Evolutionary conservation across 108 stramenopile genomes (phyloP), one percentile per base, ranked within the genome.

Genomic region (Mediolabrus comicus): DNA sequence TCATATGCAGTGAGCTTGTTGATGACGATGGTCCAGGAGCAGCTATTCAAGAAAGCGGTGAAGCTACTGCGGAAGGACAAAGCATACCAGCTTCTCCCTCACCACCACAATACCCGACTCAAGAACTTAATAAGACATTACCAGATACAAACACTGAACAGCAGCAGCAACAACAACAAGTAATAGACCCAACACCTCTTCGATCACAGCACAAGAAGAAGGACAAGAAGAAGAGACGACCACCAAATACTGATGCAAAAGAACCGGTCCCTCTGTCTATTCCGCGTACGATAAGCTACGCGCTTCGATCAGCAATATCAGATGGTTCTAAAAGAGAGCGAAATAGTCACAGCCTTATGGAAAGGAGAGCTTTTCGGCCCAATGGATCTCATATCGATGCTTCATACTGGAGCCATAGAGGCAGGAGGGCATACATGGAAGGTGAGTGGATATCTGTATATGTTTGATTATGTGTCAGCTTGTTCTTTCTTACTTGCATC

Each of bases 341-440:
- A 22, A 72, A 74, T 29, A 79, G 71, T 12, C 82, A 86, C 17
- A 70, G 60, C 26, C 67, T 86, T 1, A 94, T 94, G 88, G 87
- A 89, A 35, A 80, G 84, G 22, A 62, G 89, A 38, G 69, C 84
- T 26, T 67, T 91, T 39, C 77, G 87, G 2, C 90, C 90, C 12
- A 94, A 94, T 54, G 76, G 82, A 31, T 69, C 79, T 13, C 80
- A 85, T 34, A 43, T 94, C 34, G 88, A 91, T 66, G 76, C 81
- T 32, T 88, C 87, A 32, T 87, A 91, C 65, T 94, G 93, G 93
- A 87, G 86, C 63, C 90, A 91, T 67, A 72, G 80, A 54, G 90
- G 90, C n/a, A 80, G 84, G 51, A 53, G 93, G 46, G 57, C 72
- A 41, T 94, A 94, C 69, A 91, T 94, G 93, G 93, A 94, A 89